phyloP scores from a whole-genome alignment of 192 early-diverging fungal genomes.

The Linnemannia exigua region DNA sequence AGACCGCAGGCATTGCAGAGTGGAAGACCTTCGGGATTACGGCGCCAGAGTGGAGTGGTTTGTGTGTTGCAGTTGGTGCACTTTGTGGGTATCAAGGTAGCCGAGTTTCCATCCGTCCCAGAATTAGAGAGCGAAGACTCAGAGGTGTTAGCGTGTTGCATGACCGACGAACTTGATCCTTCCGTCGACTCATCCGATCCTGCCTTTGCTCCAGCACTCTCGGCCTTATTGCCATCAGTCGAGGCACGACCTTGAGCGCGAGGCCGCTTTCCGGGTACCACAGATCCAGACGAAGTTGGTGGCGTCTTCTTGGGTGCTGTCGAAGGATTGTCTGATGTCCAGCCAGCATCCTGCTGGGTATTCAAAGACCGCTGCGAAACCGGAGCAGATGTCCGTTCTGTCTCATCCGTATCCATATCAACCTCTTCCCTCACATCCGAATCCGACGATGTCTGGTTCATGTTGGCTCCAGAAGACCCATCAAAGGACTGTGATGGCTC shows the following conservation, averaged over 20 bases:
- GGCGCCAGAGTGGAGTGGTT: slow-evolving; percentile 96
- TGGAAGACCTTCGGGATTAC: slow-evolving; percentile 89
- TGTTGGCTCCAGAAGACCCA: not conserved
- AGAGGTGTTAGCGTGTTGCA: slow-evolving; percentile 27
- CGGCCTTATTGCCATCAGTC: slow-evolving; percentile 19
- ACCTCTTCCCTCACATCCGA: slow-evolving; percentile 26
- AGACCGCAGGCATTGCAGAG: slow-evolving; percentile 99
- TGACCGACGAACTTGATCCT: slow-evolving; percentile 2
- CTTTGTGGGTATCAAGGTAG: slow-evolving; percentile 57
- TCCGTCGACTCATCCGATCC: slow-evolving; percentile 17
- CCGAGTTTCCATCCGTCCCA: slow-evolving; percentile 26
- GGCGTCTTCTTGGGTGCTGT: slow-evolving; percentile 44
- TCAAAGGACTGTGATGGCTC: slow-evolving; percentile 32
- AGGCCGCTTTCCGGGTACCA: slow-evolving; percentile 49
- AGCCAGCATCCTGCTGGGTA: slow-evolving; percentile 20
- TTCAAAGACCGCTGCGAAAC: slow-evolving; percentile 10
- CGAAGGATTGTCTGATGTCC: slow-evolving; percentile 19
- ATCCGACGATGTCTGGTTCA: slow-evolving; percentile 14
- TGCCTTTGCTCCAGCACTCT: slow-evolving; percentile 10
- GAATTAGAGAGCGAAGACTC: slow-evolving; percentile 31
- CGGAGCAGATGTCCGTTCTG: slow-evolving; percentile 14
- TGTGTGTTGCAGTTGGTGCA: slow-evolving; percentile 92
- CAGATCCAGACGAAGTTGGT: slow-evolving; percentile 35
- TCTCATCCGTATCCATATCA: slow-evolving; percentile 49
- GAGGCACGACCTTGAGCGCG: slow-evolving; percentile 44